Percentiles rank a stretch among this genome's conserved stretches.
These are phyloP conservation scores for Backusella sp. DNA, from an alignment of 192 early-diverging fungal species.

Conservation along the genomic window DNA sequence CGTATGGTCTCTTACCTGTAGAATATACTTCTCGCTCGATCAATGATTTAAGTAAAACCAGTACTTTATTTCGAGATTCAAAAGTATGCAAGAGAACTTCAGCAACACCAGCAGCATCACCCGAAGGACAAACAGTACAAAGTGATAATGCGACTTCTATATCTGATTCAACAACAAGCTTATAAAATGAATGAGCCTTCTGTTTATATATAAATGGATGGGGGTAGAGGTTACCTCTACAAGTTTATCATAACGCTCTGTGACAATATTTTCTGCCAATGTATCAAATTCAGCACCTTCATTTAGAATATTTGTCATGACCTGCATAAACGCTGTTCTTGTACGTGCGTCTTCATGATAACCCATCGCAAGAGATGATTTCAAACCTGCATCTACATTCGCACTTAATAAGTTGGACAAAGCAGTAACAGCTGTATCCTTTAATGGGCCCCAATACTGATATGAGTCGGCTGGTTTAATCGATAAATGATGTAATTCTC, in stretches of 20 bases:
- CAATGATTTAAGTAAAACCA: conserved; percentile 61
- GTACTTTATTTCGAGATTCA: conserved; percentile 57
- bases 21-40: conserved; percentile 67
- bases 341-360: conserved; percentile 79
- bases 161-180: conserved; percentile 53
- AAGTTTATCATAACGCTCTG: conserved; percentile 61
- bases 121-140: conserved; percentile 64
- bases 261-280: conserved; percentile 53
- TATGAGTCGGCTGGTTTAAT: not conserved
- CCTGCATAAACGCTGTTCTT: conserved; percentile 74
- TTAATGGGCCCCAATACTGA: conserved; percentile 16
- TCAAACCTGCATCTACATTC: conserved; percentile 80
- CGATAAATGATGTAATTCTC: conserved; percentile 8
- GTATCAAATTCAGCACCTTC: conserved; percentile 64
- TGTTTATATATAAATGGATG: not conserved
- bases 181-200: not conserved
- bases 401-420: conserved; percentile 77
- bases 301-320: conserved; percentile 77
- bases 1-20: conserved; percentile 47
- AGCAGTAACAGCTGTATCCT: conserved; percentile 55
- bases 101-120: conserved; percentile 74
- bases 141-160: conserved; percentile 65
- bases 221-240: conserved; percentile 42
- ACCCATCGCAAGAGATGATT: conserved; percentile 69
- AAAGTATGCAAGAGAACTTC: conserved; percentile 64